These are phyloP conservation scores for Populus hybrid DNA, from an alignment of 441 rosid genomes.

Conservation along the genomic window DNA sequence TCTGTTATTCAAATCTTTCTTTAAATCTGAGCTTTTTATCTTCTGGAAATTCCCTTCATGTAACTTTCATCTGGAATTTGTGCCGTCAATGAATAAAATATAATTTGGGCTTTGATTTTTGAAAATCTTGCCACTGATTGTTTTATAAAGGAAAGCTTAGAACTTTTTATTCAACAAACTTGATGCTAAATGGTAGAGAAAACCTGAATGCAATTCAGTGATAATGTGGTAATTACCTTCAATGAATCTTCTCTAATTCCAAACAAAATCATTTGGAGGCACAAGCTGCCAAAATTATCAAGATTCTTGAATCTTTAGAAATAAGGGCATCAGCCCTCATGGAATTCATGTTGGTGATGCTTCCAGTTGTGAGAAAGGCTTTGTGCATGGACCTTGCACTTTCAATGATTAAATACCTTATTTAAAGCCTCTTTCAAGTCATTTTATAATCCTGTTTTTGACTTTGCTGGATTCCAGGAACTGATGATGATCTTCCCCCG, in stretches of 20 bases:
- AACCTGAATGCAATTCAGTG: not conserved
- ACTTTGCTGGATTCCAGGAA: slow-evolving; percentile 46
- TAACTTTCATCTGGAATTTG: not conserved
- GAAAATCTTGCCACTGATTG: not conserved
- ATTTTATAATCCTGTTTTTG: not conserved
- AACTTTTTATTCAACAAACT: not conserved
- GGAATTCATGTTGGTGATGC: not conserved
- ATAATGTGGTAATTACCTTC: not conserved
- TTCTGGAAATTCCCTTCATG: not conserved
- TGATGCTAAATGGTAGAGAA: not conserved
- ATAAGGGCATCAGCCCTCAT: not conserved
- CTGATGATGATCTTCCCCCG: slow-evolving; percentile 98
- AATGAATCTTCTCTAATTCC: not conserved
- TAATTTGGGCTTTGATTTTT: not conserved
- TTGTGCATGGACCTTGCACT: not conserved
- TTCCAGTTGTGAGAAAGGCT: not conserved
- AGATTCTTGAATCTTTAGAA: not conserved
- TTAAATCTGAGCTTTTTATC: not conserved
- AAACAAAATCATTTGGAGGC: not conserved
- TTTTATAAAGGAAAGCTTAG: not conserved
- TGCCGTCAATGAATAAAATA: not conserved
- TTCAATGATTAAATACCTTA: not conserved
- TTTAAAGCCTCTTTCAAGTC: not conserved
- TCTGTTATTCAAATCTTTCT: not conserved
- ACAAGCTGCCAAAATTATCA: not conserved